Evolutionary conservation across 2,329 filamentous ascomycete genomes (phyloP), one percentile per base, ranked within the genome.

Genomic region (Aspergillus latus): DNA sequence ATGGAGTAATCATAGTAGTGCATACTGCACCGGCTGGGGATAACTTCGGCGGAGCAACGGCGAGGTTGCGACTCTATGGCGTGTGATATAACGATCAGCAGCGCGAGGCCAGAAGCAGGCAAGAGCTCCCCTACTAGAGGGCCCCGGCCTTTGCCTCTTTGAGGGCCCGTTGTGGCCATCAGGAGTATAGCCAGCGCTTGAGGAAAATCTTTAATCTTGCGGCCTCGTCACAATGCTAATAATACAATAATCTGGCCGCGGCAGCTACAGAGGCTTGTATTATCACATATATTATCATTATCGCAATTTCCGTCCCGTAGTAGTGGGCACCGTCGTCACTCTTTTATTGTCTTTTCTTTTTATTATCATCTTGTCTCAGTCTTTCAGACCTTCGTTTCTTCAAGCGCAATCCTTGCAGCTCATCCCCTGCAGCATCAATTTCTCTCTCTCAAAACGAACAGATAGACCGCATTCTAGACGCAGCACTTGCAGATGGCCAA

Each of bases 351-450:
- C 34, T 42, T 16, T 43, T 28, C 37, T 28, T 50, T 29, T 9
- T 28, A 16, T 39, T 26, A 10, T 29, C 21, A 7, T 21, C 15
- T 28, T 29, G 34, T 29, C 11, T 15, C 32, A 37, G 32, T 49
- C n/a, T 30, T 21, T 28, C 45, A 34, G 30, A 30, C 26, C 32
- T 28, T 30, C 36, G 11, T 50, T 37, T 39, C 43, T 4, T 30
- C 32, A 30, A 42, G 8, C 34, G 34, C 45, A 43, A 32, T 54
- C 49, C 53, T 56, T 56, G 48, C 53, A 56, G 45, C 21, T 34
- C 40, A 52, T 53, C 54, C 54, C 49, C 54, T 57, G 54, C 49
- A 45, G 44, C 54, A 46, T 48, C 45, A 57, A 4, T 32, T 26
- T 21, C 21, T 21, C 21, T 16, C n/a, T 57, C 54, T 49, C 8